These are phyloP conservation scores for Eragrostis curvula DNA, from an alignment of 176 grass and related monocot genomes.

Conservation along the genomic window DNA sequence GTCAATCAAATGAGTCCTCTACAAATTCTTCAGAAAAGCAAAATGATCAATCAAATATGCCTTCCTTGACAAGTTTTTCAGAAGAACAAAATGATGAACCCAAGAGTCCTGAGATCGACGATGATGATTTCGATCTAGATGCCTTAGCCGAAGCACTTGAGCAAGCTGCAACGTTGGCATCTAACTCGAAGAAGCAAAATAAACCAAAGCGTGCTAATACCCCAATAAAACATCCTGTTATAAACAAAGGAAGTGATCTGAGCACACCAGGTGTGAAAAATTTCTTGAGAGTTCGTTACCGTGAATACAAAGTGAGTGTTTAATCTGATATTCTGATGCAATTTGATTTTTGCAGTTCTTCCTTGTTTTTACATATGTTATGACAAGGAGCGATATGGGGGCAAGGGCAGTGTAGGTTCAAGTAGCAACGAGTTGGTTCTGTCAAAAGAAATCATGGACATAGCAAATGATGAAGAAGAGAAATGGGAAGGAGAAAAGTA, in stretches of 20 bases:
- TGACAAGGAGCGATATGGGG: slow-evolving; percentile 45
- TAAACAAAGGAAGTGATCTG: slow-evolving; percentile 41
- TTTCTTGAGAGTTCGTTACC: not conserved
- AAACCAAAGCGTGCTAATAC: slow-evolving; percentile 48
- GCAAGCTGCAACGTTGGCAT: slow-evolving; percentile 71
- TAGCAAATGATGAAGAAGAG: slow-evolving; percentile 58
- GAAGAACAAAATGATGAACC: slow-evolving; percentile 43
- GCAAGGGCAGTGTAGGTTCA: slow-evolving; percentile 32
- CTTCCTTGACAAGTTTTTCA: slow-evolving; percentile 14
- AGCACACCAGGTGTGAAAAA: slow-evolving; percentile 54
- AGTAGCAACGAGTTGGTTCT: slow-evolving; percentile 46
- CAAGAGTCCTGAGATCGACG: slow-evolving; percentile 24
- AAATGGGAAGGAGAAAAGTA: slow-evolving; percentile 93
- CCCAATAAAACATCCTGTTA: slow-evolving; percentile 42
- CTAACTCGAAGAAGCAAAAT: slow-evolving; percentile 71
- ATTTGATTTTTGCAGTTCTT: slow-evolving; percentile 60
- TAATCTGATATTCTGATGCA: slow-evolving; percentile 8
- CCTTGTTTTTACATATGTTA: slow-evolving; percentile 97
- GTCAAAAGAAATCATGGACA: slow-evolving; percentile 45
- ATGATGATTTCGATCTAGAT: slow-evolving; percentile 72
- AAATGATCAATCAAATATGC: slow-evolving; percentile 39
- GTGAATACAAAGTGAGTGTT: not conserved
- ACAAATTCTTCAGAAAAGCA: slow-evolving; percentile 33
- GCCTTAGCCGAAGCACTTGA: slow-evolving; percentile 73
- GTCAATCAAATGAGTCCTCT: slow-evolving; percentile 17